Evolutionary conservation across 1,284 basidiomycete genomes (phyloP), one percentile per base, ranked within the genome.

Genomic region (Leccinum olivaceoglutinosum): DNA sequence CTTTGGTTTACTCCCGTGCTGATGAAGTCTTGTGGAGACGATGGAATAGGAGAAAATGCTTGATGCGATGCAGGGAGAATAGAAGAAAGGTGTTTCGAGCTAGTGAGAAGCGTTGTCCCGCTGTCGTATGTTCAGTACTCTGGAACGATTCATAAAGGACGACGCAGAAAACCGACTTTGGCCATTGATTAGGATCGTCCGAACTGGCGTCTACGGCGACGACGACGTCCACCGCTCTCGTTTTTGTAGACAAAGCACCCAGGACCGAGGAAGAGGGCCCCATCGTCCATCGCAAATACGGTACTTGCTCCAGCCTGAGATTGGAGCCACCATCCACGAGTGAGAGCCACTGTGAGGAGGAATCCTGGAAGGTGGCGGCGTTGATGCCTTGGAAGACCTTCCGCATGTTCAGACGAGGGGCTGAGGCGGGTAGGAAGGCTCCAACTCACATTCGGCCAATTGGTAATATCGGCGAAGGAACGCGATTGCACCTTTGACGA

Each of bases 161-260:
- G 21, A 60, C 18, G 2, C 18, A 18, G 18, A 18, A 18, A 18
- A 77, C 82, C 66, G 65, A 88, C 86, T 91, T 91, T 60, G 90
- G 88, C 85, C 86, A 92, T 56, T 67, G 70, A 63, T 83, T 78
- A 1, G 73, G 63, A 66, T 87, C 84, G 64, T 92, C 88, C 9
- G 84, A 79, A 62, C 84, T 86, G 4, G 79, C 80, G 69, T 93
- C 91, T 8, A 89, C 71, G 2, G 85, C 87, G n/a, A 93, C 79
- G 61, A 93, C 80, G 5, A 88, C 79, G 71, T 93, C 90, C 34
- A 92, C 62, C 0, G 70, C 77, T 54, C 90, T 80, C 1, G 82
- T 82, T 56, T 82, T 86, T 54, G 89, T 85, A 62, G 92, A 80
- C 8, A 89, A 71, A 4, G 86, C 82, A 10, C 81, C 83, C 25